Base-by-base conservation (phyloP, 2,329 filamentous ascomycete species). In the Ascochyta rabiei region DNA sequence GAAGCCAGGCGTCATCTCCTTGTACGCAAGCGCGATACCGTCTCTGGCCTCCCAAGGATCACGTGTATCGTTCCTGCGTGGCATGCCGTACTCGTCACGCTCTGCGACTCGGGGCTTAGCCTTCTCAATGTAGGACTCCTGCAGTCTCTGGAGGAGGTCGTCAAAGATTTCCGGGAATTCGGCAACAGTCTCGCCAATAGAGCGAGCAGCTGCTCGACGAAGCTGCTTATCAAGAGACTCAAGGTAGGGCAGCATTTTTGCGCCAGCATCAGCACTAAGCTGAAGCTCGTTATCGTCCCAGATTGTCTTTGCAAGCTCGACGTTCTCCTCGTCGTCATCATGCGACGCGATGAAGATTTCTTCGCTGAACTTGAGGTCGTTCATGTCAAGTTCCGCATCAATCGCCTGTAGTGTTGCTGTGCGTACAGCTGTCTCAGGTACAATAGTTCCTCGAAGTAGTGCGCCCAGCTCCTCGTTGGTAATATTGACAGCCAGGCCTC, bases 311-410 rank as follows among this genome's bases (percentile, higher is more conserved):
- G 90, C 93, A 48, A 96, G 81, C 40, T 92, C 90, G 8, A 83
- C 84, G 66, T 98, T 98, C 72, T 98, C 93, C 38, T 89, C 86
- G 18, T 91, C 86, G 64, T 96, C 91, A 62, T 99, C 95, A 67
- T 99, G 93, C 68, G 88, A 93, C 38, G 90, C 90, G 37, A 99
- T 82, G 92, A 92, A 99, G 19, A 99, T 89, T 71, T 98, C 90
- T 57, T 95, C 89, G 3, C 89, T 95, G 68, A 92, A 95, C 26
- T 87, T 84, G 30, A 93, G 81, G 47, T 97, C 93, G 52, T 89
- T 93, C 80, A 99, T 84, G 72, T 98, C 93, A 40, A 99, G 86
- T 61, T 98, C 93, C 18, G 91, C 86, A 69, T 92, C 92, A 66
- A 98, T 93, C 6, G 90, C 90, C 75, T 97, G 93, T 35, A 99